phyloP scores from a whole-genome alignment of 2,329 filamentous ascomycete species.

The Chaetomiaceae sp. region DNA sequence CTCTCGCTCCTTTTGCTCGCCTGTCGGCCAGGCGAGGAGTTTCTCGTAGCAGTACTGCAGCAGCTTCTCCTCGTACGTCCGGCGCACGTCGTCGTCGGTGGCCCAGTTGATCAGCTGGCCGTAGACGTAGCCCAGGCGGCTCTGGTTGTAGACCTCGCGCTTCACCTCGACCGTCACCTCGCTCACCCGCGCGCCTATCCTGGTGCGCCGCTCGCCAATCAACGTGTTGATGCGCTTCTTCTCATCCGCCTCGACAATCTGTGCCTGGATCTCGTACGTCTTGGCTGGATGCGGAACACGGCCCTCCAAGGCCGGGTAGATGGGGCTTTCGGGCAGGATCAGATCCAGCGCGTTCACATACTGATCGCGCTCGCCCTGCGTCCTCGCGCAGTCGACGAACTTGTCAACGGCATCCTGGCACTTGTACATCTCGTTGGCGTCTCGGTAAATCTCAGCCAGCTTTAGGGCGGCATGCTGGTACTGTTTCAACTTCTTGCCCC shows the following conservation, averaged over 20 bases:
- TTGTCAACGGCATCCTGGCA: slow-evolving; percentile 69
- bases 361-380: slow-evolving; percentile 64
- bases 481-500: slow-evolving; percentile 58
- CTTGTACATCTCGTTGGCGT: slow-evolving; percentile 57
- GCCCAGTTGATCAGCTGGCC: slow-evolving; percentile 85
- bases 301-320: slow-evolving; percentile 80
- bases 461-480: slow-evolving; percentile 69
- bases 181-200: slow-evolving; percentile 74
- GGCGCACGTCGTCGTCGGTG: slow-evolving; percentile 74
- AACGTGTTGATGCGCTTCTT: slow-evolving; percentile 83
- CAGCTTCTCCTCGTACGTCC: slow-evolving; percentile 85
- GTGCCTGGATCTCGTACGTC: slow-evolving; percentile 75
- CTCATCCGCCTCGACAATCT: slow-evolving; percentile 80
- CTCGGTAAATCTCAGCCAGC: slow-evolving; percentile 68
- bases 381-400: slow-evolving; percentile 67
- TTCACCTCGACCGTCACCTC: slow-evolving; percentile 86
- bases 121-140: slow-evolving; percentile 75
- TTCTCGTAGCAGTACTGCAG: slow-evolving; percentile 74
- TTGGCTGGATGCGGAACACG: slow-evolving; percentile 71
- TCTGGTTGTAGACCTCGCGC: slow-evolving; percentile 70
- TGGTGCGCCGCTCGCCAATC: slow-evolving; percentile 80
- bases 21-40: slow-evolving; percentile 60
- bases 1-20: slow-evolving; percentile 61
- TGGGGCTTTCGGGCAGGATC: slow-evolving; percentile 69
- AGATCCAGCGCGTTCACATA: slow-evolving; percentile 71